phyloP scores from a whole-genome alignment of 441 rosid genomes.

The Mallotus repandus region DNA sequence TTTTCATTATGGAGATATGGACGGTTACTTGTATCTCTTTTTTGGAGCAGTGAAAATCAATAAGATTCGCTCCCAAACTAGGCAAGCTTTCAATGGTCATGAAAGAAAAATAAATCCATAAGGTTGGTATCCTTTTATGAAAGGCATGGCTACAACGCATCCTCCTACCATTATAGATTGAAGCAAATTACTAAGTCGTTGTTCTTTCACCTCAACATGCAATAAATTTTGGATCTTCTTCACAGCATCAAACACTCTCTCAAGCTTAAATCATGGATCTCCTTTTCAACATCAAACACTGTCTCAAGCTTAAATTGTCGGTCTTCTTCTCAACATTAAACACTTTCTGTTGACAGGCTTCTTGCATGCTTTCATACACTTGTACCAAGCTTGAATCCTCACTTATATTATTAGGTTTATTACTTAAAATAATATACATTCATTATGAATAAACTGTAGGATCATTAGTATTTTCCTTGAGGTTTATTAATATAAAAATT shows the following conservation, averaged over 20 bases:
- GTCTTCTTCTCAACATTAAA: no score
- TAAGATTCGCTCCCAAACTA: slow-evolving; percentile 79
- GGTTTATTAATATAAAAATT: no score
- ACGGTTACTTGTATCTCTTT: slow-evolving; percentile 61
- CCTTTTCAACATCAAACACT: no score
- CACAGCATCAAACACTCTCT: slow-evolving; percentile 60
- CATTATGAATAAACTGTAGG: no score
- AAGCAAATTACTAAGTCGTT: slow-evolving; percentile 65
- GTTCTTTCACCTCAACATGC: slow-evolving; percentile 76
- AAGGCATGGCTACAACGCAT: slow-evolving; percentile 77
- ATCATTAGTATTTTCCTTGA: no score
- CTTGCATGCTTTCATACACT: slow-evolving; percentile 66
- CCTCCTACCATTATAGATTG: slow-evolving; percentile 67
- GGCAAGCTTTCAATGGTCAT: slow-evolving; percentile 84
- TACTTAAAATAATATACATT: no score
- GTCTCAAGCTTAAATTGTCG: no score
- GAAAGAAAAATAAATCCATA: slow-evolving; percentile 84
- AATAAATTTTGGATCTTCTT: slow-evolving; percentile 69
- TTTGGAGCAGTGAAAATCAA: slow-evolving; percentile 71
- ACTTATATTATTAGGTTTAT: slow-evolving; percentile 18
- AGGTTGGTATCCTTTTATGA: slow-evolving; percentile 70
- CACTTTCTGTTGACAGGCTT: slow-evolving; percentile 46
- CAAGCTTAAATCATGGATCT: background rate
- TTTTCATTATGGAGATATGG: no score
- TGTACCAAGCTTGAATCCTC: slow-evolving; percentile 53